Evolutionary conservation across 306 rosid species (phyloP), one percentile per base, ranked within the genome.

Genomic region (Vachellia collinsii): DNA sequence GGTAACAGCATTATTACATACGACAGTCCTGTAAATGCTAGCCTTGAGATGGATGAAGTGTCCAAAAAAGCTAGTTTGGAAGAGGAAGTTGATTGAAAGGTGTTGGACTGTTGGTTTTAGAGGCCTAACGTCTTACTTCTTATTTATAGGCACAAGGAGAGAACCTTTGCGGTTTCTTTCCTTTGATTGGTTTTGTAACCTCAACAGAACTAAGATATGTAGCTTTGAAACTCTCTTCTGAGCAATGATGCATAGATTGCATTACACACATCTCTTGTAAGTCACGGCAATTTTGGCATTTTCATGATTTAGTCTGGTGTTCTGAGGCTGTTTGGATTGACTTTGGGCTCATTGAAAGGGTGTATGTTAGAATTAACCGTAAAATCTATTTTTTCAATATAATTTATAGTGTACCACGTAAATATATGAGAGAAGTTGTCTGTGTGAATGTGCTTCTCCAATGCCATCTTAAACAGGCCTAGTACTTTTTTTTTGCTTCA

Each of bases 21-120:
- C 25, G 65, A 71, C 5, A 56, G 70, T 81, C 66, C 81, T 3
- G 75, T 46, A n/a, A 66, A 64, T 39, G 48, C 91, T 12, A 79
- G 69, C 79, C 77, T 84, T 5, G 90, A 87, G 84, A 87, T 75
- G 54, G 85, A 91, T 82, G 90, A 88, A 47, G 76, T 70, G 41
- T 61, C 87, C 5, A 83, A 88, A 78, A 11, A 22, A 51, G 74
- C 51, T 20, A 77, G 72, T 11, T 81, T 69, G 48, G 88, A 39
- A 68, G 81, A 70, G 50, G 53, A 78, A 77, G 79, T 68, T 68
- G 80, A 86, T 79, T 65, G 69, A 87, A 86, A 54, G 64, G 50
- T 37, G 29, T 63, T 38, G 29, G 48, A 69, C 47, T 46, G 23
- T 51, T 77, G 38, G 44, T 39, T 38, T 59, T 47, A 36, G 67